Percentiles rank a stretch among this genome's conserved stretches.
These are phyloP conservation scores for Phlyctochytrium arcticum DNA, from an alignment of 192 early-diverging fungal species.

Conservation along the genomic window DNA sequence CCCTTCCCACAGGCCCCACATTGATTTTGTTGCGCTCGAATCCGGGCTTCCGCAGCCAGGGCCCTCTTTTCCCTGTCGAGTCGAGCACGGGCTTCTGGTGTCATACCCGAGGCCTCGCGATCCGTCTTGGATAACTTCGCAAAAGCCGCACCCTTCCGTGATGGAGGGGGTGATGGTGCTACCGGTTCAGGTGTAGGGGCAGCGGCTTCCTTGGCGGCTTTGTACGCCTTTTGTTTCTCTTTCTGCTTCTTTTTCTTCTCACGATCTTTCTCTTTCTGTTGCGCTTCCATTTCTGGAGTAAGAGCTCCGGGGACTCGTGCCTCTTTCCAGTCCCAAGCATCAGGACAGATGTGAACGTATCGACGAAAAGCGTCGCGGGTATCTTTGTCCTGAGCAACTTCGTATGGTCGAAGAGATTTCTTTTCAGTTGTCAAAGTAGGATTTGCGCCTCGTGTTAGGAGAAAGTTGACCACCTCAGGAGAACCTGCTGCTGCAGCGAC, in stretches of 20 bases:
- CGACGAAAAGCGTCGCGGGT: slow-evolving; percentile 71
- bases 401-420: slow-evolving; percentile 56
- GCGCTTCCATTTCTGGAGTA: slow-evolving; percentile 65
- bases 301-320: slow-evolving; percentile 71
- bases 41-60: slow-evolving; percentile 68
- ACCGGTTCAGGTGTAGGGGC: slow-evolving; percentile 3
- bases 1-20: slow-evolving; percentile 60
- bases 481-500: slow-evolving; percentile 63
- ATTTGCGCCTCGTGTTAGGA: slow-evolving; percentile 73
- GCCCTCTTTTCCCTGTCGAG: slow-evolving; percentile 77
- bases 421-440: slow-evolving; percentile 50
- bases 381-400: slow-evolving; percentile 65
- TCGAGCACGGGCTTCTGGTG: slow-evolving; percentile 64
- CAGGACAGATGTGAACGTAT: slow-evolving; percentile 54
- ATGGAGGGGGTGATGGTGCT: not conserved
- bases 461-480: slow-evolving; percentile 52
- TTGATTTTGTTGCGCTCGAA: slow-evolving; percentile 45
- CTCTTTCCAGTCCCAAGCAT: slow-evolving; percentile 62
- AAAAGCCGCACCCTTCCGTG: slow-evolving; percentile 1
- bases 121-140: slow-evolving; percentile 34
- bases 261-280: slow-evolving; percentile 63
- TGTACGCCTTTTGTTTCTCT: slow-evolving; percentile 39
- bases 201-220: slow-evolving; percentile 22
- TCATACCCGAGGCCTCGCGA: slow-evolving; percentile 48
- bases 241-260: slow-evolving; percentile 61